Evolutionary conservation across 306 rosid species (phyloP), one percentile per base, ranked within the genome.

Genomic region (Vicia sativa): DNA sequence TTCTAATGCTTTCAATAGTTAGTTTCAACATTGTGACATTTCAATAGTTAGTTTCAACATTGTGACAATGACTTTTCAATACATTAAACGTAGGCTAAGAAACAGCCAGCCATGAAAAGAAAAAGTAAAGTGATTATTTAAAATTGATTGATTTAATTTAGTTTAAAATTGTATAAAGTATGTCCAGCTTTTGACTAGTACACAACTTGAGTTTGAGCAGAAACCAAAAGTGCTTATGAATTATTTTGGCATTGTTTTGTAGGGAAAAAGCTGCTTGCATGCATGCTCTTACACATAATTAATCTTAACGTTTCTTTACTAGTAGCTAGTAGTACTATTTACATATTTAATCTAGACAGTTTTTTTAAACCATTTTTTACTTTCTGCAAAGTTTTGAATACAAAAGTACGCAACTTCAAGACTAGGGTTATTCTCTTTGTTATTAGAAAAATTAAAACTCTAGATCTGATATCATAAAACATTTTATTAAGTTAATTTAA

Each of bases 211-310:
- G 64, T 79, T 75, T 44, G 80, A 75, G 80, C 28, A 34, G 64
- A 63, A 62, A 71, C 46, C 65, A 43, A 28, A 56, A 43, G 62
- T 67, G 76, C 18, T 14, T 70, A 76, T 74, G 85, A 79, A 83
- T 79, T 81, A 85, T 85, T 85, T 74, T 16, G 68, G 43, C 44
- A 28, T 58, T 65, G 58, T 61, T 21, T 53, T 21, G n/a, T 76
- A 50, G 35, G 34, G 28, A 48, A 56, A 79, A 65, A 70, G 69
- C 57, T 55, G 58, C 31, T n/a, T 52, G 66, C 56, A 65, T 25
- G 3, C 61, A 56, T 39, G 12, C 37, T 31, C 37, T 31, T 31
- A 31, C 37, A 31, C 37, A 7, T 34, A 31, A 31, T 31, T 31
- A 31, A 31, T 31, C 37, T 31, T 31, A 6, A 31, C 7, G 37